These are phyloP conservation scores for Carex sylvatica DNA, from an alignment of 202 grass and related monocot species.

Conservation along the genomic window DNA sequence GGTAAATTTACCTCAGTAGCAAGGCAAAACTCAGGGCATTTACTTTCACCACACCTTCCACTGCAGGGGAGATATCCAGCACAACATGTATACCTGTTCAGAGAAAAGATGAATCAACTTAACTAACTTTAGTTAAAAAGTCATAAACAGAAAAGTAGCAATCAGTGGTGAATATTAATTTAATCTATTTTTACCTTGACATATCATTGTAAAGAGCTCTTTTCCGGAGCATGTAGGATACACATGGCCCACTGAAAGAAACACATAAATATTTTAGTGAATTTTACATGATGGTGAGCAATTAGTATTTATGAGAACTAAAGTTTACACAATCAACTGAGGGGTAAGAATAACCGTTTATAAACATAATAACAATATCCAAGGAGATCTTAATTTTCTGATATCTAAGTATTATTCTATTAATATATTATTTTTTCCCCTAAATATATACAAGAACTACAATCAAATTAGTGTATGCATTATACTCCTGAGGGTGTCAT, in stretches of 20 bases:
- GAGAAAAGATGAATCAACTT: constrained; percentile 7
- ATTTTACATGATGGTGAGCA: not conserved
- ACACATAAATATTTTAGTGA: not conserved
- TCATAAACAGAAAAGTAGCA: not conserved
- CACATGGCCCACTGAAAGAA: constrained; percentile 42
- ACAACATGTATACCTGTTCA: constrained; percentile 42
- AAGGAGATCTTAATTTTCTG: not conserved
- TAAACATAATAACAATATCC: not conserved
- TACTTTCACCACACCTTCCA: constrained; percentile 45
- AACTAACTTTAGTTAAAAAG: not conserved
- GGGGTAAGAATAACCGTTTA: not conserved
- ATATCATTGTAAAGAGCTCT: constrained; percentile 58
- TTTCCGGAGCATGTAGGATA: constrained; percentile 54
- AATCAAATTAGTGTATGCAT: not conserved
- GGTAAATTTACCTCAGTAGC: constrained; percentile 39
- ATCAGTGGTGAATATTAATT: not conserved
- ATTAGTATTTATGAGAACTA: not conserved
- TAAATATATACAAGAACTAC: not conserved
- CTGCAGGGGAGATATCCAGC: constrained; percentile 48
- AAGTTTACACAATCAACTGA: not conserved
- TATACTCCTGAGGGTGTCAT: not conserved
- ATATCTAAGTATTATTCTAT: not conserved
- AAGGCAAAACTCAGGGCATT: constrained; percentile 49
- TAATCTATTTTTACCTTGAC: constrained; percentile 40
- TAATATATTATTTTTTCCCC: not conserved